phyloP scores from a whole-genome alignment of 805 yeast genomes.

The Lipomyces japonicus region DNA sequence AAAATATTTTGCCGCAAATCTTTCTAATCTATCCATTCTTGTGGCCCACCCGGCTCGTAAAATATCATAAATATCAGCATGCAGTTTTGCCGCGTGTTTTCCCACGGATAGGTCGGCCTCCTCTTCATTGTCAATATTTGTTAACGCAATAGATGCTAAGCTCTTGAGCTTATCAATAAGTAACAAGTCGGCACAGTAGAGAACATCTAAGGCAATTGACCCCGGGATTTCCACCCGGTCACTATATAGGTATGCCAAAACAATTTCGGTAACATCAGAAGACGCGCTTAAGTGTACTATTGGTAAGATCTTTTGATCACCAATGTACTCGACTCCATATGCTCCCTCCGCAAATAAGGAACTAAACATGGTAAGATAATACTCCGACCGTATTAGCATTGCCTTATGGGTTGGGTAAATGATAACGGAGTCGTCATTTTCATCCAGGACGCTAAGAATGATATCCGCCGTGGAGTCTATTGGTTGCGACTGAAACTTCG shows the following conservation, averaged over 20 bases:
- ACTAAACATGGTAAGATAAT: slow-evolving; percentile 59
- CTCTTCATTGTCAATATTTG: slow-evolving; percentile 34
- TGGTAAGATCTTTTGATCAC: slow-evolving; percentile 21
- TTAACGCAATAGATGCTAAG: slow-evolving; percentile 48
- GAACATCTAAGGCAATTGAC: slow-evolving; percentile 50
- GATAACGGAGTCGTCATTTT: slow-evolving; percentile 3
- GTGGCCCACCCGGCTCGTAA: slow-evolving; percentile 66
- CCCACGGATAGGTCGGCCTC: slow-evolving; percentile 32
- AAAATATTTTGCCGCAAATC: slow-evolving; percentile 54
- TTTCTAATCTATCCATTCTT: slow-evolving; percentile 60
- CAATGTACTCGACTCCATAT: slow-evolving; percentile 5
- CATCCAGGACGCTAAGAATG: slow-evolving; percentile 15
- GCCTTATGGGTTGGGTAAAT: slow-evolving; percentile 65
- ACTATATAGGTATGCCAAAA: slow-evolving; percentile 55
- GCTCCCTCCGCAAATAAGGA: slow-evolving; percentile 46
- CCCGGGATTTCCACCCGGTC: slow-evolving; percentile 55
- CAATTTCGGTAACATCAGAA: slow-evolving; percentile 46
- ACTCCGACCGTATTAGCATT: slow-evolving; percentile 57
- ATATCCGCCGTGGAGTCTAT: slow-evolving; percentile 24
- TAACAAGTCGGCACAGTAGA: slow-evolving; percentile 55
- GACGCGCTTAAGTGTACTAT: slow-evolving; percentile 38
- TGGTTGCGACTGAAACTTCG: slow-evolving; percentile 10
- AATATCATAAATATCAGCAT: slow-evolving; percentile 50
- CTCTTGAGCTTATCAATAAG: slow-evolving; percentile 58
- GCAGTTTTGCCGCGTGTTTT: slow-evolving; percentile 16